Evolutionary conservation across 768 basidiomycete species (phyloP).

Genomic region (Boletus reticuloceps): DNA sequence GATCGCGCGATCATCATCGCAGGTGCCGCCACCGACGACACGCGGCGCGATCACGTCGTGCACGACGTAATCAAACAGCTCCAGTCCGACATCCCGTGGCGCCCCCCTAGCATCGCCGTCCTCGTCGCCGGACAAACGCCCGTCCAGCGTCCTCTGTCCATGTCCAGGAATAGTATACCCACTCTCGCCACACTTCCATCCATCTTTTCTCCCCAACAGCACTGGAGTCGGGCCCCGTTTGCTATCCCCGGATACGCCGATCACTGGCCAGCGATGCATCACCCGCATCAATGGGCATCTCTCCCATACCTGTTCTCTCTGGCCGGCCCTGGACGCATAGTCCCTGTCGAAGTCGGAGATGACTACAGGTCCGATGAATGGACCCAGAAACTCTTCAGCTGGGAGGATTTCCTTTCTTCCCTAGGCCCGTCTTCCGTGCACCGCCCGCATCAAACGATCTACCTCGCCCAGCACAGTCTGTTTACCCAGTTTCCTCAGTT

Average conservation of each 20-base stretch:
- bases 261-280: conserved; percentile 76
- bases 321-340: conserved; percentile 77
- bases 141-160: background rate
- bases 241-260: conserved; percentile 60
- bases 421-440: conserved; percentile 30
- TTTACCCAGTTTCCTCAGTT: conserved; percentile 81
- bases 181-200: conserved; percentile 52
- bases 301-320: conserved; percentile 63
- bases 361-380: conserved; percentile 82
- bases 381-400: conserved; percentile 76
- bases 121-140: conserved; percentile 2
- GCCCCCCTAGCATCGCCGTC: conserved; percentile 4
- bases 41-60: conserved; percentile 55
- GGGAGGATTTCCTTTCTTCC: conserved; percentile 69
- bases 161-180: conserved; percentile 34
- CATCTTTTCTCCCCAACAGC: conserved; percentile 49
- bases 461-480: conserved; percentile 91
- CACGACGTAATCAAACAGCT: conserved; percentile 57
- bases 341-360: conserved; percentile 86
- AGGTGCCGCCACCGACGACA: conserved; percentile 61
- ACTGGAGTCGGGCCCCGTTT: conserved; percentile 57
- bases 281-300: conserved; percentile 57
- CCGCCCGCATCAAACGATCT: conserved; percentile 41
- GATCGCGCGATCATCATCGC: conserved; percentile 85
- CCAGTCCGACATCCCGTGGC: conserved; percentile 40